Evolutionary conservation across 1,284 basidiomycete species (phyloP).

Genomic region (Irpex sp.): DNA sequence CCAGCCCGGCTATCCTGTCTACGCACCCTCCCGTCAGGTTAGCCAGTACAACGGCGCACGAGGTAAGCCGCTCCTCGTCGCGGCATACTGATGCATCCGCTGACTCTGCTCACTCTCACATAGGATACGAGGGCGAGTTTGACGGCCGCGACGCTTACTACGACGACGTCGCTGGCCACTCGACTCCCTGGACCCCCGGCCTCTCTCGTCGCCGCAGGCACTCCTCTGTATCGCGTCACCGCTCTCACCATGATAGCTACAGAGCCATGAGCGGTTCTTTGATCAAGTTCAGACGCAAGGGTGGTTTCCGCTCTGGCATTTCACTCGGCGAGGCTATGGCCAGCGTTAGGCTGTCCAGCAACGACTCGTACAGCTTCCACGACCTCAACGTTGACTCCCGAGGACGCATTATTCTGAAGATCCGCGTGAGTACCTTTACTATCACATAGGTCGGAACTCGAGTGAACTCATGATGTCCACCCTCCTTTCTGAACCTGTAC

Average conservation of each 20-base stretch:
- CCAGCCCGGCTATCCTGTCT: slow-evolving; percentile 19
- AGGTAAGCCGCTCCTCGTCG: slow-evolving; percentile 9
- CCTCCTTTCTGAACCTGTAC: no score
- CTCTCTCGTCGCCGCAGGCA: slow-evolving; percentile 42
- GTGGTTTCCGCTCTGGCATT: slow-evolving; percentile 60
- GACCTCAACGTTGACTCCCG: slow-evolving; percentile 61
- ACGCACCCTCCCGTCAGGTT: slow-evolving; percentile 21
- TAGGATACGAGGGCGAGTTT: slow-evolving; percentile 34
- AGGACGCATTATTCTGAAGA: slow-evolving; percentile 56
- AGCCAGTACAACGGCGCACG: slow-evolving; percentile 21
- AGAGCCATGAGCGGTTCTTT: slow-evolving; percentile 40
- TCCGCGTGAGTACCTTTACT: slow-evolving; percentile 42
- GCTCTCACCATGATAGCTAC: slow-evolving; percentile 38
- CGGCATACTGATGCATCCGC: not conserved
- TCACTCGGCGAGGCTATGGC: slow-evolving; percentile 68
- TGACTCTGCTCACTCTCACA: not conserved
- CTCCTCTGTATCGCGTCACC: slow-evolving; percentile 53
- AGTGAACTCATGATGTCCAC: not conserved
- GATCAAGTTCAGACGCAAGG: slow-evolving; percentile 74
- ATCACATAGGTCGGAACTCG: not conserved
- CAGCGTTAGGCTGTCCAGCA: slow-evolving; percentile 54
- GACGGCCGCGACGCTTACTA: slow-evolving; percentile 39
- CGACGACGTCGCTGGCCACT: slow-evolving; percentile 19
- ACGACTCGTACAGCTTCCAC: slow-evolving; percentile 54
- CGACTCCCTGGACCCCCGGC: slow-evolving; percentile 29